Evolutionary conservation across 2,329 filamentous ascomycete species (phyloP).

Genomic region (Verticillium isaacii): DNA sequence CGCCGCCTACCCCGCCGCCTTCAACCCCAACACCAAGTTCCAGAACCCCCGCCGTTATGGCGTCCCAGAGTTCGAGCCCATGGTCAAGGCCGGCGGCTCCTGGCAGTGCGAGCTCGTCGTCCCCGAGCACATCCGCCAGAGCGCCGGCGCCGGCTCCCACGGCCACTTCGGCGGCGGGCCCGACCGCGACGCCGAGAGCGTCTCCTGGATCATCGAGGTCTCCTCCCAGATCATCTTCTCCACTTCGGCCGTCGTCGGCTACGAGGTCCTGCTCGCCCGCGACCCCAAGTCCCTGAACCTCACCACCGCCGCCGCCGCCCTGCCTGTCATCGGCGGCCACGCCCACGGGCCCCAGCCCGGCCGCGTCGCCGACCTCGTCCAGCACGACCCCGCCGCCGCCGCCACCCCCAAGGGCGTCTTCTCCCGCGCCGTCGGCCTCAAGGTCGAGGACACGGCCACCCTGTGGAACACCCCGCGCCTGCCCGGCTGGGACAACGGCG

Average conservation of each 20-base stretch:
- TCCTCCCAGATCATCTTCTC: conserved; percentile 94
- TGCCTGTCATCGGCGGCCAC: conserved; percentile 38
- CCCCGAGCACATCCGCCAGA: conserved; percentile 70
- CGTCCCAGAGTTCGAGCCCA: conserved; percentile 88
- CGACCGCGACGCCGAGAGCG: conserved; percentile 47
- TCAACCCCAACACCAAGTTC: conserved; percentile 77
- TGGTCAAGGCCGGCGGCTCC: conserved; percentile 86
- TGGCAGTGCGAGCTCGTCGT: conserved; percentile 80
- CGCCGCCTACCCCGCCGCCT: conserved; percentile 77
- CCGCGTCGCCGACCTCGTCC: conserved; percentile 71
- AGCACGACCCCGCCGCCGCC: conserved; percentile 45
- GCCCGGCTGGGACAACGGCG: conserved; percentile 54
- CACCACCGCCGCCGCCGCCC: conserved; percentile 44
- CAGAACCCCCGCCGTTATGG: conserved; percentile 66
- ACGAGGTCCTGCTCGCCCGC: conserved; percentile 79
- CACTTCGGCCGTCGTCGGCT: conserved; percentile 78
- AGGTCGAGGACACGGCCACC: conserved; percentile 81
- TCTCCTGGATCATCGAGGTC: conserved; percentile 88
- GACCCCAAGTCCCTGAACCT: conserved; percentile 79
- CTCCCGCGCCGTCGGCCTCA: conserved; percentile 72
- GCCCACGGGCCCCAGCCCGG: conserved; percentile 58
- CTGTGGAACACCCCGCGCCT: conserved; percentile 91
- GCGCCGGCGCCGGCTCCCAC: conserved; percentile 43
- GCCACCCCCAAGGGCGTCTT: conserved; percentile 73
- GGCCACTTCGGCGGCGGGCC: conserved; percentile 18